A percentile compares a stretch with the other conserved stretches of the same genome.
phyloP scores from a whole-genome alignment of 176 grass and related monocot genomes.

The Bothriochloa decipiens region DNA sequence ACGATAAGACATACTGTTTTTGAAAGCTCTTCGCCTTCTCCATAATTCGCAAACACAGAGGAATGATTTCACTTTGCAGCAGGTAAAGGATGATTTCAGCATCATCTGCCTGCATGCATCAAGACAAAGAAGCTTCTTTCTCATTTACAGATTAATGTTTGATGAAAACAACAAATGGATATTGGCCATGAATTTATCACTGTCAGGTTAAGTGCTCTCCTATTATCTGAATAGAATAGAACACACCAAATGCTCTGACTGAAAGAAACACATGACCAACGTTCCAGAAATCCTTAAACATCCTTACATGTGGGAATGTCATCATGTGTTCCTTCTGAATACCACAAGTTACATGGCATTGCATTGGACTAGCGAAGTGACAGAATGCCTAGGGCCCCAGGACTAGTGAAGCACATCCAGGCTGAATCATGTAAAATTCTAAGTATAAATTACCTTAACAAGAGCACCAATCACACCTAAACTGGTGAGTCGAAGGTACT shows the following conservation, averaged over 20 bases:
- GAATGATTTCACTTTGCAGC: constrained; percentile 69
- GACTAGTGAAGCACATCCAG: constrained; percentile 19
- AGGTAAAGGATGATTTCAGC: constrained; percentile 63
- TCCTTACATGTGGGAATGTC: neutral
- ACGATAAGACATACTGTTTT: constrained; percentile 66
- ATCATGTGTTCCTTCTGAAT: neutral
- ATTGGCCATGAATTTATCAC: neutral
- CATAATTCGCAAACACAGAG: constrained; percentile 75
- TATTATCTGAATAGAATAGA: neutral
- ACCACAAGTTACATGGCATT: neutral
- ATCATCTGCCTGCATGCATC: constrained; percentile 59
- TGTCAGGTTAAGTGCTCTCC: neutral
- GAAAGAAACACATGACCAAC: neutral
- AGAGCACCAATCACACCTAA: constrained; percentile 84
- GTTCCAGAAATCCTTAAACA: neutral
- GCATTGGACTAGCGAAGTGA: neutral
- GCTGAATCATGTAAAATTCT: neutral
- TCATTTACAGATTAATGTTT: constrained; percentile 20
- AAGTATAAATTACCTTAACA: constrained; percentile 70
- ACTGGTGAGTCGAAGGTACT: constrained; percentile 74
- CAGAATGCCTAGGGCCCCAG: no score
- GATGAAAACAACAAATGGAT: constrained; percentile 22
- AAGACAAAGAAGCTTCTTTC: constrained; percentile 25
- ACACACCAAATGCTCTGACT: neutral
- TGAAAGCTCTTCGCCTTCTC: constrained; percentile 72